Evolutionary conservation across 345 rosid genomes (phyloP).

Genomic region (Citrus mangshanensis): DNA sequence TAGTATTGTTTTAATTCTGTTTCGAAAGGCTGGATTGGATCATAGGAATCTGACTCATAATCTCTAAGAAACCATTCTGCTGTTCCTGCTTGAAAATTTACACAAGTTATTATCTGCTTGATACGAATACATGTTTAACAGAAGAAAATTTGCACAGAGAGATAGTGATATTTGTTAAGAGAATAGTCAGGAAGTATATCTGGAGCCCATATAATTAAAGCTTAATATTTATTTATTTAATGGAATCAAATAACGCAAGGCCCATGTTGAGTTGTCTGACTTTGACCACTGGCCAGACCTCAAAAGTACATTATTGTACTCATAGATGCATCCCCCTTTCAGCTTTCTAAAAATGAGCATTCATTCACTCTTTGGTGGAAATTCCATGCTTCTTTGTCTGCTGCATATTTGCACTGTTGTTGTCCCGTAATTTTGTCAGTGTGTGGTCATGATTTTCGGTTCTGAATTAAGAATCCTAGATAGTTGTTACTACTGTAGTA

Average conservation of each 20-base stretch:
- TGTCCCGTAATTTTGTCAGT: slow-evolving; percentile 21
- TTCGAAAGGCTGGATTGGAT: not conserved
- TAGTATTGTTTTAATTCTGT: not conserved
- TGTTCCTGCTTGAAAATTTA: not conserved
- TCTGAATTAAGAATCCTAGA: slow-evolving; percentile 24
- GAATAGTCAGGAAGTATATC: not conserved
- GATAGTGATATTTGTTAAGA: not conserved
- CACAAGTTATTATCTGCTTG: not conserved
- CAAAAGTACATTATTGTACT: slow-evolving; percentile 31
- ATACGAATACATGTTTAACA: not conserved
- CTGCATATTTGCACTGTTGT: slow-evolving; percentile 14
- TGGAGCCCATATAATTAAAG: not conserved
- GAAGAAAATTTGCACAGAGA: not conserved
- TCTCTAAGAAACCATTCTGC: not conserved
- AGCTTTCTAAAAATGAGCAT: slow-evolving; percentile 9
- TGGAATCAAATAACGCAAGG: slow-evolving; percentile 12
- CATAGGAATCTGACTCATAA: not conserved
- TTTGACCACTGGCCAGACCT: slow-evolving; percentile 16
- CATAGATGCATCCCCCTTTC: slow-evolving; percentile 20
- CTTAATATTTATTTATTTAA: not conserved
- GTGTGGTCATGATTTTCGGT: slow-evolving; percentile 24
- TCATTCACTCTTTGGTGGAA: slow-evolving; percentile 5
- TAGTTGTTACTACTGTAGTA: not conserved
- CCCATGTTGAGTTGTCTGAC: slow-evolving; percentile 31
- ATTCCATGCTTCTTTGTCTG: slow-evolving; percentile 28